Conservation (phyloP, 805 yeast species). For the Brettanomyces custersianus region DNA sequence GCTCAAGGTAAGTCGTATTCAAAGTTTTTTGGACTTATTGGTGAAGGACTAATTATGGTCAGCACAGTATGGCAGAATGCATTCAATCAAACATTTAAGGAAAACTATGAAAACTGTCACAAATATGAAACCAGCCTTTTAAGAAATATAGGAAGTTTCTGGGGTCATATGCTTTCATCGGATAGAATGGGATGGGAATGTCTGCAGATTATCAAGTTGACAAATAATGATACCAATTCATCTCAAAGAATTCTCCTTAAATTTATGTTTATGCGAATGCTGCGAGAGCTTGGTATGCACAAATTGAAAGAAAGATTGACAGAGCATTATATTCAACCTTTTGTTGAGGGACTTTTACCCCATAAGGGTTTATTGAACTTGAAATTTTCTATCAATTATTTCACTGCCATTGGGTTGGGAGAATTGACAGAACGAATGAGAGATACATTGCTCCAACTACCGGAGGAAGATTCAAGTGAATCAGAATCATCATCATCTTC, state of each 20-base stretch:
- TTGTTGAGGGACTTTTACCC: slow-evolving; percentile 59
- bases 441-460: slow-evolving; percentile 21
- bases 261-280: slow-evolving; percentile 70
- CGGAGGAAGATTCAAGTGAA: slow-evolving; percentile 11
- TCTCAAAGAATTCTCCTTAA: slow-evolving; percentile 75
- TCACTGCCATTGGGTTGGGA: slow-evolving; percentile 90
- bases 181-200: slow-evolving; percentile 61
- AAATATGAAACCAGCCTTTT: slow-evolving; percentile 64
- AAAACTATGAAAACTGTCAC: slow-evolving; percentile 49
- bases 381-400: slow-evolving; percentile 78
- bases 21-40: slow-evolving; percentile 72
- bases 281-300: slow-evolving; percentile 62
- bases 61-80: slow-evolving; percentile 48
- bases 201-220: slow-evolving; percentile 46
- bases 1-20: slow-evolving; percentile 82
- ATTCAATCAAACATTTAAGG: slow-evolving; percentile 44
- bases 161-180: slow-evolving; percentile 75
- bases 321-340: slow-evolving; percentile 44
- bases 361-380: slow-evolving; percentile 38
- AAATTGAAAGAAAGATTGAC: slow-evolving; percentile 39
- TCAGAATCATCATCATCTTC: slow-evolving; percentile 9
- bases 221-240: slow-evolving; percentile 68
- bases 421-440: slow-evolving; percentile 78
- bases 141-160: slow-evolving; percentile 72
- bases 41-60: slow-evolving; percentile 50